Base-by-base conservation (phyloP, 345 rosid genomes). In the Eucalyptus erythrocorys region DNA sequence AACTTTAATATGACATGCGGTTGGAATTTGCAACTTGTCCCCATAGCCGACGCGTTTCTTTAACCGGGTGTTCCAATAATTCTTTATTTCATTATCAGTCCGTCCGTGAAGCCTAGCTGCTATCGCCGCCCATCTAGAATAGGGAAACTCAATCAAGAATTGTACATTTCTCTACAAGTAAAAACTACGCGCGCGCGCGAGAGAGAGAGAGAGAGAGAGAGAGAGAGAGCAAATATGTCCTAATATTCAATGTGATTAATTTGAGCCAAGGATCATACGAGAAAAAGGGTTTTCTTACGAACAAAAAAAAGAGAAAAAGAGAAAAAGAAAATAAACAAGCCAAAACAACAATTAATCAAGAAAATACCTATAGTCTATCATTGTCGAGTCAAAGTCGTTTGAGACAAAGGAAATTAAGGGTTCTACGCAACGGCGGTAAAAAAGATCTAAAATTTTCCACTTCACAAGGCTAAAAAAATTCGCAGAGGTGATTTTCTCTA, bases 41-140 rank as follows among this genome's bases (percentile, higher is more conserved):
- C 81, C 86, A 9, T 42, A 40, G 16, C 45, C 17, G 34, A 84
- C 7, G 32, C 42, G 57, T 22, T 71, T 88, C 48, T 85, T 88
- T 66, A 85, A 50, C 47, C 68, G 87, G n/a, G 88, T 86, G 85
- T 89, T 89, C 90, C 90, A 89, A 32, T 64, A 89, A 32, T 89
- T 89, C 76, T 89, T 89, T 30, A 86, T 86, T 26, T 89, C 90
- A 6, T 89, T 89, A 8, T 89, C 90, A 7, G 90, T 89, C 40
- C 90, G 49, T 49, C 88, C 88, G 6, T 85, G 32, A 26, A 89
- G 64, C 30, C 30, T 51, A 6, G n/a, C 13, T 19, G 90, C 64
- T 16, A 89, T 89, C 4, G 32, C 7, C 3, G 48, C 48, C 88
- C 90, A 89, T 89, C 90, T 89, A 71, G 11, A 34, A 76, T 40